Percentiles rank a stretch among this genome's conserved stretches.
These are phyloP conservation scores for Letharia columbiana DNA, from an alignment of 495 filamentous ascomycete species.

Conservation along the genomic window DNA sequence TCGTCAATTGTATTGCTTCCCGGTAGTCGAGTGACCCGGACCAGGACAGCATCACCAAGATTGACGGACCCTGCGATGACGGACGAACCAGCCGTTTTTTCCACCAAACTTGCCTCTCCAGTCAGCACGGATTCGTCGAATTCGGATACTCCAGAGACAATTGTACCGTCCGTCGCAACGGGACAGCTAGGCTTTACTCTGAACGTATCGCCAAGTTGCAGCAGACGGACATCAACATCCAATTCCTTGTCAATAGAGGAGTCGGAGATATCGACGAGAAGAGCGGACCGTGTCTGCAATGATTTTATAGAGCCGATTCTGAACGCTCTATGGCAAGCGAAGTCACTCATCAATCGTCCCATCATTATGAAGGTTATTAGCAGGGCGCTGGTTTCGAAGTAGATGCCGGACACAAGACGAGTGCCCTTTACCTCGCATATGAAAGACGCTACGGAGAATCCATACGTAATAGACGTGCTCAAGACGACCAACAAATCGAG, in stretches of 20 bases:
- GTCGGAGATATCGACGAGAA: conserved; percentile 18
- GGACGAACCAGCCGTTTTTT: conserved; percentile 40
- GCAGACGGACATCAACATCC: conserved; percentile 58
- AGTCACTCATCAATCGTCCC: conserved; percentile 57
- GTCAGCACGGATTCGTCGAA: conserved; percentile 73
- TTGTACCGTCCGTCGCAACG: conserved; percentile 62
- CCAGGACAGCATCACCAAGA: conserved; percentile 44
- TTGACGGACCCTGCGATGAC: conserved; percentile 65
- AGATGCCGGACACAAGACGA: conserved; percentile 49
- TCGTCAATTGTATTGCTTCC: conserved; percentile 63
- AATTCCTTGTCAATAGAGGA: conserved; percentile 16
- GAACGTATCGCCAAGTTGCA: conserved; percentile 67
- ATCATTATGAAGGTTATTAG: conserved; percentile 70
- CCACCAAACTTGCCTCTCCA: conserved; percentile 53
- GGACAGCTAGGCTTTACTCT: conserved; percentile 50
- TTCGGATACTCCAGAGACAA: conserved; percentile 54
- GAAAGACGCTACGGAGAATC: conserved; percentile 65
- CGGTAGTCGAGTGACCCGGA: conserved; percentile 53
- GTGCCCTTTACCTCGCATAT: conserved; percentile 39
- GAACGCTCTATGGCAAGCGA: conserved; percentile 56
- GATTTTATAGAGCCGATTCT: conserved; percentile 58
- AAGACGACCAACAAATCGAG: conserved; percentile 72
- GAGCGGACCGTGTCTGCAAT: conserved; percentile 40
- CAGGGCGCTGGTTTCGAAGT: conserved; percentile 75
- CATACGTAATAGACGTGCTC: conserved; percentile 63